Percentiles rank a stretch among this genome's conserved stretches.
Conservation (phyloP, 1,139 yeast genomes). For the Lizanozyma gosingica region DNA sequence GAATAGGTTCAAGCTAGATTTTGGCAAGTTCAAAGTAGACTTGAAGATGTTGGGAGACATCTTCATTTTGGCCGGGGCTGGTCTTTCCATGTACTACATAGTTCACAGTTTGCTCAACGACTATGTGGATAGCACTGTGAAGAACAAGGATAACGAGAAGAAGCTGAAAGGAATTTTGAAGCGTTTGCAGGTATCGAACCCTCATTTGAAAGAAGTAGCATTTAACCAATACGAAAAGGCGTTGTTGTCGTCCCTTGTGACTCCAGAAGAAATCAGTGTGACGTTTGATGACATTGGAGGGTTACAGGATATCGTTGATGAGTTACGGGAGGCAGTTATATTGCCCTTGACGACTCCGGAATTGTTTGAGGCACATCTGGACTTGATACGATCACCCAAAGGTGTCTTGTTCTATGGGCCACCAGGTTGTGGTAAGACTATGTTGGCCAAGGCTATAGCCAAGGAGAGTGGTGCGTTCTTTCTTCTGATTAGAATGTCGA, state of each 20-base stretch:
- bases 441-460: slow-evolving; percentile 95
- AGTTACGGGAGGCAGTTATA: slow-evolving; percentile 77
- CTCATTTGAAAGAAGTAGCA: slow-evolving; percentile 44
- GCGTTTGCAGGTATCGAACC: slow-evolving; percentile 48
- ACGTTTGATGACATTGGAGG: slow-evolving; percentile 85
- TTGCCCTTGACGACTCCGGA: slow-evolving; percentile 78
- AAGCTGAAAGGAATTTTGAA: slow-evolving; percentile 58
- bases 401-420: slow-evolving; percentile 94
- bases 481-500: slow-evolving; percentile 85
- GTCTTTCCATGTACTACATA: slow-evolving; percentile 71
- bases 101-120: slow-evolving; percentile 51
- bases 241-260: slow-evolving; percentile 67
- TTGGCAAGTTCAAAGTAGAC: slow-evolving; percentile 41
- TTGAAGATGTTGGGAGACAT: slow-evolving; percentile 54
- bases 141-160: slow-evolving; percentile 56
- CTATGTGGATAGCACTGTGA: slow-evolving; percentile 41
- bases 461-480: slow-evolving; percentile 89
- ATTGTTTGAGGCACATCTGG: slow-evolving; percentile 51
- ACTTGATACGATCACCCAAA: slow-evolving; percentile 78
- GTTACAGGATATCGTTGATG: slow-evolving; percentile 70
- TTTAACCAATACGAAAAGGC: slow-evolving; percentile 73
- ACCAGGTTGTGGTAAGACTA: slow-evolving; percentile 97
- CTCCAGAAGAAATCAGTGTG: slow-evolving; percentile 74
- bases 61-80: slow-evolving; percentile 71
- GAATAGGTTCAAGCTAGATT: slow-evolving; percentile 27